Percentiles rank a stretch among this genome's conserved stretches.
Conservation (phyloP, 306 rosid genomes). For the Ormosia emarginata region DNA sequence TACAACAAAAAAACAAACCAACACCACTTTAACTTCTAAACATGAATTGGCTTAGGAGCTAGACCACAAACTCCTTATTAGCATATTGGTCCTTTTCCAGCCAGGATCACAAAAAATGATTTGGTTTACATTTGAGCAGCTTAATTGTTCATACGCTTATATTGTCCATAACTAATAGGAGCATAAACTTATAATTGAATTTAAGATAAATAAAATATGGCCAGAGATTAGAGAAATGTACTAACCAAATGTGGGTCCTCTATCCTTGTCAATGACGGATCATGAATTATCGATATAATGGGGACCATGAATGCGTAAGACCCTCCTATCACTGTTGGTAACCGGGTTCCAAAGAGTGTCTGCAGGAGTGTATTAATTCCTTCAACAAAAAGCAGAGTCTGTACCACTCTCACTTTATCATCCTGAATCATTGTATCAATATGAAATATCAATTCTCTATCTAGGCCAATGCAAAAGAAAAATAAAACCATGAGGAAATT, state of each 20-base stretch:
- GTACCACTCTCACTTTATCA: conserved; percentile 97
- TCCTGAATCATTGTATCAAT: conserved; percentile 45
- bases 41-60: too few species aligned
- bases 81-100: too few species aligned
- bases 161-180: background rate
- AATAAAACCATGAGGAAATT: background rate
- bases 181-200: background rate
- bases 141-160: background rate
- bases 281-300: conserved; percentile 86
- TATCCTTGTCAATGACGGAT: conserved; percentile 58
- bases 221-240: conserved; percentile 14
- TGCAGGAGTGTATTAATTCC: conserved; percentile 95
- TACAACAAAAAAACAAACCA: too few species aligned
- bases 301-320: conserved; percentile 98
- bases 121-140: background rate
- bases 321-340: conserved; percentile 96
- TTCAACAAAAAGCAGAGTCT: conserved; percentile 87
- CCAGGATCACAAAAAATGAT: background rate
- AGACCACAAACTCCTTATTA: too few species aligned
- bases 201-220: background rate
- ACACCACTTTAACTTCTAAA: too few species aligned
- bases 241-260: conserved; percentile 74
- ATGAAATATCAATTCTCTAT: conserved; percentile 13
- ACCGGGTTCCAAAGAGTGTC: conserved; percentile 92
- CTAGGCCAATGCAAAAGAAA: conserved; percentile 7